Evolutionary conservation across 2,329 filamentous ascomycete genomes (phyloP).

Genomic region (Cladosporium sp.): DNA sequence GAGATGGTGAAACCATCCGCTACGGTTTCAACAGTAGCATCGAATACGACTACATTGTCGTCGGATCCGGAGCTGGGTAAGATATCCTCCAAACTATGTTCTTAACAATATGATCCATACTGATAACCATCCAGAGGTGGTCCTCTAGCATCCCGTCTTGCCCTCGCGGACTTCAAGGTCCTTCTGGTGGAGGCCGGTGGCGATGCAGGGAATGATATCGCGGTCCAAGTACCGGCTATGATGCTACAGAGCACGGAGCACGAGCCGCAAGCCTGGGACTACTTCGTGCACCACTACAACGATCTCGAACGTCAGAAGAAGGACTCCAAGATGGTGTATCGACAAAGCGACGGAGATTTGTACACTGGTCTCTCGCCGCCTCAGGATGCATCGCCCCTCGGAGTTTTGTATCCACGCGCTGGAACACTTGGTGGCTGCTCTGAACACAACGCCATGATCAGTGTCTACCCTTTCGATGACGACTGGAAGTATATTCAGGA

Average conservation of each 20-base stretch:
- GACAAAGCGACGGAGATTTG: conserved; percentile 44
- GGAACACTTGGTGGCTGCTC: conserved; percentile 56
- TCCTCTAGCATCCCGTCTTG: conserved; percentile 55
- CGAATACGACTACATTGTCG: conserved; percentile 58
- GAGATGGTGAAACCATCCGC: background rate
- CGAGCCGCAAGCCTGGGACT: conserved; percentile 55
- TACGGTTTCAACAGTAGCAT: conserved; percentile 6
- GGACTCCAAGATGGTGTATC: conserved; percentile 57
- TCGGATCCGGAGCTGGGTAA: conserved; percentile 55
- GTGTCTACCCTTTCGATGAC: conserved; percentile 53
- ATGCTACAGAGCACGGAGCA: conserved; percentile 53
- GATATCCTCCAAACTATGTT: background rate
- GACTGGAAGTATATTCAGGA: conserved; percentile 56
- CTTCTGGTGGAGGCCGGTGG: conserved; percentile 59
- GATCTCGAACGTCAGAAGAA: conserved; percentile 49
- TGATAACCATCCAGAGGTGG: conserved; percentile 42
- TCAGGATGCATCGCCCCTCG: conserved; percentile 46
- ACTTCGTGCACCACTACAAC: conserved; percentile 57
- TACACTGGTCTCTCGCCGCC: conserved; percentile 54
- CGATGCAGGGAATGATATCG: conserved; percentile 49
- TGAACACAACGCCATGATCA: conserved; percentile 57
- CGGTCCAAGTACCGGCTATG: conserved; percentile 52
- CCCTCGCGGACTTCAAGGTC: conserved; percentile 54
- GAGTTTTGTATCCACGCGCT: conserved; percentile 55
- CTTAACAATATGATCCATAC: background rate